Evolutionary conservation across 139 green algal genomes (phyloP).

Genomic region (Haematococcus lacustris): DNA sequence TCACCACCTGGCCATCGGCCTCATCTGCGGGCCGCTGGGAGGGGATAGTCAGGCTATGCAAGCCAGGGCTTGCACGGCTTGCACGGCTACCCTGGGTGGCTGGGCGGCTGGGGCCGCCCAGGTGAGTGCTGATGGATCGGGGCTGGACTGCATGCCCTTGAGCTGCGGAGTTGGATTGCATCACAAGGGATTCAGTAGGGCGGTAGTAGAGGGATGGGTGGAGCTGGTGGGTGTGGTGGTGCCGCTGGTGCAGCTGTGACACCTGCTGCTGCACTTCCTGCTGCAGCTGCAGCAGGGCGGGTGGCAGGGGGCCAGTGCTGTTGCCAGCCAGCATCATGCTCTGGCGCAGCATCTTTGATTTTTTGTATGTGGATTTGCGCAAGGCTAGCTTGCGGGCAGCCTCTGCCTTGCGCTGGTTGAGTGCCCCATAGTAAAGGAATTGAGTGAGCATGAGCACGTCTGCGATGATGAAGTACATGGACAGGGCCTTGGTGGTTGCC

Average conservation of each 20-base stretch:
- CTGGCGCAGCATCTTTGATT: background rate
- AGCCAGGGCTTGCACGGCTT: too few relatives aligned
- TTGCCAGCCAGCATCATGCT: background rate
- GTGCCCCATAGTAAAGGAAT: constrained; percentile 60
- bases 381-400: background rate
- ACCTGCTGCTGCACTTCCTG: constrained; percentile 2
- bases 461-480: constrained; percentile 61
- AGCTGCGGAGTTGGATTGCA: too few relatives aligned
- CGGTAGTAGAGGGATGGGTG: too few relatives aligned
- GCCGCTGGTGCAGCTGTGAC: background rate
- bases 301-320: background rate
- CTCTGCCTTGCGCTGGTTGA: constrained; percentile 13
- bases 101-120: too few relatives aligned
- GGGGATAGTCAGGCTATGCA: too few relatives aligned
- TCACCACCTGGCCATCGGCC: too few relatives aligned
- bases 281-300: constrained; percentile 7
- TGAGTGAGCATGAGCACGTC: constrained; percentile 72
- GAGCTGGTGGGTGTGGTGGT: constrained; percentile 7
- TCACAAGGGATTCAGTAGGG: too few relatives aligned
- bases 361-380: background rate
- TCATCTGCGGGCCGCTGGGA: too few relatives aligned
- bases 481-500: constrained; percentile 42
- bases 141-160: too few relatives aligned
- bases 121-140: too few relatives aligned
- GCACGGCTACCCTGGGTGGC: too few relatives aligned